Conservation (phyloP, 805 yeast genomes). For the Starmerella vitae region DNA sequence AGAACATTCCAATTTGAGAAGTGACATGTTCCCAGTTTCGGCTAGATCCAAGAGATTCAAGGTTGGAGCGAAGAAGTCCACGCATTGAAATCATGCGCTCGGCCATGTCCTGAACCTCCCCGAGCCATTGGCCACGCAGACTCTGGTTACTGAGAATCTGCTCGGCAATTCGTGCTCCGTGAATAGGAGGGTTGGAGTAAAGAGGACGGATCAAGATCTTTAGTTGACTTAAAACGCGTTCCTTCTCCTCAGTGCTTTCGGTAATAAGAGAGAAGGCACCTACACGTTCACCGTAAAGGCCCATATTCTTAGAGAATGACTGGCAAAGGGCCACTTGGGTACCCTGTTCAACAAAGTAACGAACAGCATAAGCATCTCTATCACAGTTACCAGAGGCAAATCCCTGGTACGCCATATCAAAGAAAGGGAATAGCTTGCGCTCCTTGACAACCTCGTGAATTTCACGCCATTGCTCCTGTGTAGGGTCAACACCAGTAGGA, state of each 20-base stretch:
- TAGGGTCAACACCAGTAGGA: constrained; percentile 92
- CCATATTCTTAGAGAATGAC: constrained; percentile 92
- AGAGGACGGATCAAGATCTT: constrained; percentile 73
- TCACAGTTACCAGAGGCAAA: constrained; percentile 81
- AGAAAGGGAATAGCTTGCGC: constrained; percentile 57
- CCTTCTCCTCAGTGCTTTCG: constrained; percentile 32
- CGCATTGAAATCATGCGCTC: constrained; percentile 67
- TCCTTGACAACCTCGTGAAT: constrained; percentile 50
- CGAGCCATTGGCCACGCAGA: constrained; percentile 61
- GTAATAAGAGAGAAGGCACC: constrained; percentile 70
- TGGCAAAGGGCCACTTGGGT: constrained; percentile 70
- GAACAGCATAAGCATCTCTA: constrained; percentile 72
- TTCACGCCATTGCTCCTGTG: constrained; percentile 63
- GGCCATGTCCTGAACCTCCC: constrained; percentile 67
- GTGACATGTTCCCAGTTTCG: constrained; percentile 77
- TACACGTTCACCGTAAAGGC: constrained; percentile 94
- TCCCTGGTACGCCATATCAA: constrained; percentile 95
- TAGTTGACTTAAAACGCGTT: constrained; percentile 53
- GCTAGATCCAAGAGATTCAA: constrained; percentile 41
- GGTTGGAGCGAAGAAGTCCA: constrained; percentile 43
- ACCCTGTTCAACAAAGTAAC: constrained; percentile 37
- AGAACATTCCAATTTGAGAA: constrained; percentile 92
- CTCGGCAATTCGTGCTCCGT: constrained; percentile 83
- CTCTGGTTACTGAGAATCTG: constrained; percentile 49
- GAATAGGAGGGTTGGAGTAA: constrained; percentile 88